Percentiles rank a stretch among this genome's conserved stretches.
Evolutionary conservation across 176 grass and related monocot species (phyloP).

Genomic region (Hsuehochloa calcarea): DNA sequence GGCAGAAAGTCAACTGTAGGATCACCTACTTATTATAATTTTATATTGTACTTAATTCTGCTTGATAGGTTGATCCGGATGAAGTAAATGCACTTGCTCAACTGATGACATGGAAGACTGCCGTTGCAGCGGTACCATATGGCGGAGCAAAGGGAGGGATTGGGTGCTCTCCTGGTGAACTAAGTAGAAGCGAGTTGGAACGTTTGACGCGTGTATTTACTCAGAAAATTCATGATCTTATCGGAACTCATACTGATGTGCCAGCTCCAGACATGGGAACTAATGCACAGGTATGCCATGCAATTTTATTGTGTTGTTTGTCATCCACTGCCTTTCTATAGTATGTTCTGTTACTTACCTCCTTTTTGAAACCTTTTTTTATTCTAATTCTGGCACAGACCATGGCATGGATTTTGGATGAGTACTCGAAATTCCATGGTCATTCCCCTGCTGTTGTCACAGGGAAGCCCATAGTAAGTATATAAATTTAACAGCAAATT

Average conservation of each 20-base stretch:
- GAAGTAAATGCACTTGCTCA: slow-evolving; percentile 98
- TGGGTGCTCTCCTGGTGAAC: slow-evolving; percentile 69
- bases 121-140: slow-evolving; percentile 84
- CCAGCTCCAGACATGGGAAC: slow-evolving; percentile 98
- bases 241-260: slow-evolving; percentile 84
- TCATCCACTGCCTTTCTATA: slow-evolving; percentile 18
- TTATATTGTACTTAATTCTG: slow-evolving; percentile 6
- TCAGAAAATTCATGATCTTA: slow-evolving; percentile 98
- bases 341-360: slow-evolving; percentile 1
- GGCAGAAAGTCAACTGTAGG: not conserved
- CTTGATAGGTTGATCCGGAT: slow-evolving; percentile 73
- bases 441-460: slow-evolving; percentile 94
- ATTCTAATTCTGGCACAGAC: slow-evolving; percentile 52
- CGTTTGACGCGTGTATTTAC: slow-evolving; percentile 95
- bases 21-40: not conserved
- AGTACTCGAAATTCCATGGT: slow-evolving; percentile 97
- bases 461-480: slow-evolving; percentile 91
- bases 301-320: not conserved
- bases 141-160: slow-evolving; percentile 98
- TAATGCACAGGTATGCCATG: slow-evolving; percentile 59
- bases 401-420: slow-evolving; percentile 98
- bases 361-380: not conserved
- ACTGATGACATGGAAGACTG: slow-evolving; percentile 99
- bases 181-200: slow-evolving; percentile 86
- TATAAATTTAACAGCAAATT: slow-evolving; percentile 13